A percentile compares a stretch with the other conserved stretches of the same genome.
phyloP scores from a whole-genome alignment of 2,329 filamentous ascomycete species.

The Metarhizium brunneum region DNA sequence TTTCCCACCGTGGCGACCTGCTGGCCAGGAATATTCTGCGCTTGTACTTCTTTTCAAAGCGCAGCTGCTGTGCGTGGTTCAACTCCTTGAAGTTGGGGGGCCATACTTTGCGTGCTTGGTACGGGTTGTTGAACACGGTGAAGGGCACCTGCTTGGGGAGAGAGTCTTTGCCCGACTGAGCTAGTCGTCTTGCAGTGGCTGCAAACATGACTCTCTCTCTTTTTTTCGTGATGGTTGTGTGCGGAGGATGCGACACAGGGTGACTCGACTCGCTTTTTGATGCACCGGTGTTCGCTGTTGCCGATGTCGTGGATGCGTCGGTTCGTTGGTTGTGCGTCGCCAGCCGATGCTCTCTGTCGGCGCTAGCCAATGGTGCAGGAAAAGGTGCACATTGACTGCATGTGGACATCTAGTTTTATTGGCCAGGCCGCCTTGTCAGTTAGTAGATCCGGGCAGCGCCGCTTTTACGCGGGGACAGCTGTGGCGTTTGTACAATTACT shows the following conservation, averaged over 20 bases:
- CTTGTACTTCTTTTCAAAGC: slow-evolving; percentile 71
- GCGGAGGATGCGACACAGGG: background rate
- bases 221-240: background rate
- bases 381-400: background rate
- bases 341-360: background rate
- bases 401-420: too few species aligned
- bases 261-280: background rate
- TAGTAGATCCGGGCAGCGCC: too few species aligned
- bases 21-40: slow-evolving; percentile 54
- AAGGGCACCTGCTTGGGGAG: slow-evolving; percentile 18
- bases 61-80: slow-evolving; percentile 63
- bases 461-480: too few species aligned
- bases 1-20: slow-evolving; percentile 54
- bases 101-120: slow-evolving; percentile 64
- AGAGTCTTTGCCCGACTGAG: slow-evolving; percentile 19
- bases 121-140: slow-evolving; percentile 43
- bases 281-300: background rate
- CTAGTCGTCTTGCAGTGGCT: slow-evolving; percentile 24
- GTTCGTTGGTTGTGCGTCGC: background rate
- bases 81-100: slow-evolving; percentile 67
- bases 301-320: background rate
- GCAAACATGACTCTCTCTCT: slow-evolving; percentile 22
- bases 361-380: background rate
- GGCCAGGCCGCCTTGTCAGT: too few species aligned
- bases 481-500: background rate